Evolutionary conservation across 495 filamentous ascomycete species (phyloP), one percentile per base, ranked within the genome.

Genomic region (Poronia punctata): DNA sequence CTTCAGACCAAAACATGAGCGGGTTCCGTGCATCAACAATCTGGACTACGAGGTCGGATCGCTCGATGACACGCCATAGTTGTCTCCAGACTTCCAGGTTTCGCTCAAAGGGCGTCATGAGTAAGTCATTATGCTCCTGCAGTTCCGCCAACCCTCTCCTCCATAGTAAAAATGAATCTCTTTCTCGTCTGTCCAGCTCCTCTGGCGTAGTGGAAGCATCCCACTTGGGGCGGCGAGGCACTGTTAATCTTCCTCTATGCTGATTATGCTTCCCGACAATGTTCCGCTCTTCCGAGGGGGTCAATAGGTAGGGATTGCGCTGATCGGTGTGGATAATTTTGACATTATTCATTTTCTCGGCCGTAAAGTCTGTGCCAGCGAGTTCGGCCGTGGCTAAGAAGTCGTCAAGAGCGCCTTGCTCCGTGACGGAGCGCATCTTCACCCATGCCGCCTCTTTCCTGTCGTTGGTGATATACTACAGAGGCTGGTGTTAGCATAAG

Each of bases 81-180:
- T 99, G 93, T 57, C 93, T 78, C 93, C 93, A 99, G 34, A 99
- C 89, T 60, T 99, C 93, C 44, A 99, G 50, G 62, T 99, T 99
- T 23, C 92, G 75, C 72, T 99, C 93, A 53, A 99, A 99, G 0
- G 93, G 93, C 2, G 93, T 99, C 88, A 99, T 93, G 37, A 97
- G 69, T 39, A 99, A 67, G 61, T 97, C 93, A 29, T 96, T 74
- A 45, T 79, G 81, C 68, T 97, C 90, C 57, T 95, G 86, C 24
- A 99, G 67, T 50, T 95, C 87, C 4, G 93, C 93, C 34, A 99
- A 59, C 0, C 88, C 87, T 50, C 93, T 76, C 42, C 93, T 71
- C 93, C 93, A 99, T 27, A 86, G 72, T 44, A 97, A 60, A 44
- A 99, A 76, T 56, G 80, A 80, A 44, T 86, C 79, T 48, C 79